Percentiles rank a stretch among this genome's conserved stretches.
Conservation (phyloP, 2,329 filamentous ascomycete species). For the Aspergillus piperis region DNA sequence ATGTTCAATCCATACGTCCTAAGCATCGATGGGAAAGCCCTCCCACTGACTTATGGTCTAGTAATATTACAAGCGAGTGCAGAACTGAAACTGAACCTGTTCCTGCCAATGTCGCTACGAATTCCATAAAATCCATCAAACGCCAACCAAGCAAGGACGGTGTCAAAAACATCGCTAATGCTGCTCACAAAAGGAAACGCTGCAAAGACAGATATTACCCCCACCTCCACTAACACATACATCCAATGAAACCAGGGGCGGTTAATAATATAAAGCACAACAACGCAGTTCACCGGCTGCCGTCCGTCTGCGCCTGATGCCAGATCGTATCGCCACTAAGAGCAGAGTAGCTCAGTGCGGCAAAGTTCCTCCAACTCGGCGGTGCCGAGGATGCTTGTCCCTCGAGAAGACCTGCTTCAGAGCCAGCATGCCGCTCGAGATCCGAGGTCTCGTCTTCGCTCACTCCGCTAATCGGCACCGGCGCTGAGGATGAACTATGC, state of each 20-base stretch:
- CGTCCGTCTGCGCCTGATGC: constrained; percentile 44
- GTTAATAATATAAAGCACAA: constrained; percentile 18
- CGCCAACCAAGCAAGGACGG: constrained; percentile 27
- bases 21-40: too few species aligned
- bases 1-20: too few species aligned
- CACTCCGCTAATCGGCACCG: constrained; percentile 47
- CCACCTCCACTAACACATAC: constrained; percentile 14
- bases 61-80: background rate
- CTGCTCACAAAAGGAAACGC: constrained; percentile 18
- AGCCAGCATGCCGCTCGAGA: constrained; percentile 43
- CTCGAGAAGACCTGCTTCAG: constrained; percentile 38
- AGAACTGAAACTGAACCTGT: background rate
- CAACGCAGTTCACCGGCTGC: constrained; percentile 34
- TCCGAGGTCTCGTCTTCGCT: constrained; percentile 43
- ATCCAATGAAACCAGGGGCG: constrained; percentile 15
- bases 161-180: constrained; percentile 38
- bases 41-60: too few species aligned
- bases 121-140: constrained; percentile 21
- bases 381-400: constrained; percentile 35
- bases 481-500: constrained; percentile 53
- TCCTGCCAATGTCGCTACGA: background rate
- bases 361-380: constrained; percentile 47
- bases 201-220: constrained; percentile 16
- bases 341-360: constrained; percentile 47
- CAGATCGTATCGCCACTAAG: constrained; percentile 50